Percentiles rank a stretch among this genome's conserved stretches.
Conservation (phyloP, 148 eudicot species). For the Rhododendron simsii region DNA sequence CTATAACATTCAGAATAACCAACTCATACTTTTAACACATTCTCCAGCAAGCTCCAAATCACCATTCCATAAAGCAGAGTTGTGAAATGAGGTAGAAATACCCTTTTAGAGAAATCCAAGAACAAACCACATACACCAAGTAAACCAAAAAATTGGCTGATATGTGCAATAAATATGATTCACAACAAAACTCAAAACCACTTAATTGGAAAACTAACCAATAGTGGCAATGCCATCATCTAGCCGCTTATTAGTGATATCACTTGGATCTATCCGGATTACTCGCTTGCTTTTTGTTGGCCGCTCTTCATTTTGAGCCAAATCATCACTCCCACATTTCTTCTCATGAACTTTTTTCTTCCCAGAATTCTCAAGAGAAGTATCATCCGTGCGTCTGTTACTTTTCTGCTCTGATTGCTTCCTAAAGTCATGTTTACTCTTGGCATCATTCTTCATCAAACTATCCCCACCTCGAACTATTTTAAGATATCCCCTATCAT, state of each 20-base stretch:
- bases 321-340: slow-evolving; percentile 7
- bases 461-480: neutral
- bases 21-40: neutral
- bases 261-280: slow-evolving; percentile 20
- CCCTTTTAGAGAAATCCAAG: neutral
- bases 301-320: slow-evolving; percentile 5
- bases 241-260: slow-evolving; percentile 20
- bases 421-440: neutral
- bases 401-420: slow-evolving; percentile 7
- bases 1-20: neutral
- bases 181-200: neutral
- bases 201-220: slow-evolving; percentile 11
- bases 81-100: neutral
- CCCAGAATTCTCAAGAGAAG: neutral
- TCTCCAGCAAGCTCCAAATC: neutral
- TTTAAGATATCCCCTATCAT: neutral
- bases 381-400: neutral
- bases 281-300: slow-evolving; percentile 14
- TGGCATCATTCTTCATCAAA: neutral
- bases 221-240: slow-evolving; percentile 12
- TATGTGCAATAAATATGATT: neutral
- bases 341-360: slow-evolving; percentile 16
- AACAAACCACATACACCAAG: neutral
- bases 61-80: neutral
- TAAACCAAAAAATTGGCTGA: neutral